Evolutionary conservation across 1,284 basidiomycete genomes (phyloP), one percentile per base, ranked within the genome.

Genomic region (Ganoderma meredithae): DNA sequence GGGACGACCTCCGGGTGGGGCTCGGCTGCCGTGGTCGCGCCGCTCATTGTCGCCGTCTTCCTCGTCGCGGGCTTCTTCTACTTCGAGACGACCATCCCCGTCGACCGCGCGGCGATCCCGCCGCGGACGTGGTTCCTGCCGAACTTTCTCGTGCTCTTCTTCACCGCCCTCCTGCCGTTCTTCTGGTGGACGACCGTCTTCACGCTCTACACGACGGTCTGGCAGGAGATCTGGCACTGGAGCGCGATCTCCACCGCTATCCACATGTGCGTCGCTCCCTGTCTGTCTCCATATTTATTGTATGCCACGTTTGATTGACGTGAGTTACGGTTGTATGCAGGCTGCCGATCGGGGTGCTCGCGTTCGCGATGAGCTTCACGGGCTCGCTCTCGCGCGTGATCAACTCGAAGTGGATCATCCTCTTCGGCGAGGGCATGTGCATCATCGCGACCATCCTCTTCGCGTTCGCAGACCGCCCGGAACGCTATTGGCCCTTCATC

Each of bases 1-100:
- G 85, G 83, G 2, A 82, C 84, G 3, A 76, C 78, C 1, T 69
- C 73, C 12, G 83, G 85, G 17, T 87, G 85, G 85, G 76, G 71
- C 0, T 77, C 81, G 0, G 81, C 81, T 0, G 72, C 62, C 6
- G 83, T 84, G 25, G 74, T 86, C 43, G 81, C 77, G 10, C 83
- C 85, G 3, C 77, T 86, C 27, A 74, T 84, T 63, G 78, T 85
- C 53, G 81, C 84, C 10, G 71, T 84, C 40, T 65, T 81, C 64
- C 70, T 82, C 68, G 74, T 83, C 58, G 77, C 67, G 1, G 77
- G 66, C 3, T 85, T 85, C 77, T 83, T 85, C 74, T 76, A 75
- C 62, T 85, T 79, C 75, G 84, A 85, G 73, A 78, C 80, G 7
- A 71, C 70, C 15, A 76, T 84, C 25, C 82, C 83, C 0, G 73